These are phyloP conservation scores for Leccinum variabile DNA, from an alignment of 1,284 basidiomycete genomes.

Conservation along the genomic window DNA sequence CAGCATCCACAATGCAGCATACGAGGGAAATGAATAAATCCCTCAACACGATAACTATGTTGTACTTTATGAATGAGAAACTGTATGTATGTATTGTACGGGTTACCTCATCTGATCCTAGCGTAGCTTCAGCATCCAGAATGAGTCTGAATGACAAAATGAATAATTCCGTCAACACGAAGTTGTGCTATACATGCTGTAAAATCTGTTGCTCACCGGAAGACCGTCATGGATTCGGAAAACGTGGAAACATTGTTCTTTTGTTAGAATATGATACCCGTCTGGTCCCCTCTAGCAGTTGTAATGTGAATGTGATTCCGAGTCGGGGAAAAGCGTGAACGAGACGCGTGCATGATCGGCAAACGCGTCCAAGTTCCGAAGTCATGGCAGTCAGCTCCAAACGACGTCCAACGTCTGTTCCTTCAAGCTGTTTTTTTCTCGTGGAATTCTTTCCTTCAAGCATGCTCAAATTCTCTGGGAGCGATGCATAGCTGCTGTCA, in stretches of 20 bases:
- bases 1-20: conserved; percentile 94
- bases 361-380: neutral
- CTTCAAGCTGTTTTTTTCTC: conserved; percentile 72
- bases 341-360: conserved; percentile 12
- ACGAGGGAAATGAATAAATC: conserved; percentile 39
- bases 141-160: too few relatives aligned
- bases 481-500: conserved; percentile 63
- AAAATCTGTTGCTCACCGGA: too few relatives aligned
- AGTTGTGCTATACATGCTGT: too few relatives aligned
- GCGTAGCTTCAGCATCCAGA: too few relatives aligned
- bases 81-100: neutral
- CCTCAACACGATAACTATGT: conserved; percentile 14
- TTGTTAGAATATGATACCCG: too few relatives aligned
- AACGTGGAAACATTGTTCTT: too few relatives aligned
- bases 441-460: conserved; percentile 60
- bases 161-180: too few relatives aligned
- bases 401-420: conserved; percentile 71
- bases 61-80: neutral
- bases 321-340: neutral
- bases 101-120: too few relatives aligned
- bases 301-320: too few relatives aligned
- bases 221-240: too few relatives aligned
- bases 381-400: conserved; percentile 45
- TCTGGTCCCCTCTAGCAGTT: too few relatives aligned
- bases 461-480: conserved; percentile 66